These are phyloP conservation scores for Mytilinidion resinicola DNA, from an alignment of 495 filamentous ascomycete species.

Conservation along the genomic window DNA sequence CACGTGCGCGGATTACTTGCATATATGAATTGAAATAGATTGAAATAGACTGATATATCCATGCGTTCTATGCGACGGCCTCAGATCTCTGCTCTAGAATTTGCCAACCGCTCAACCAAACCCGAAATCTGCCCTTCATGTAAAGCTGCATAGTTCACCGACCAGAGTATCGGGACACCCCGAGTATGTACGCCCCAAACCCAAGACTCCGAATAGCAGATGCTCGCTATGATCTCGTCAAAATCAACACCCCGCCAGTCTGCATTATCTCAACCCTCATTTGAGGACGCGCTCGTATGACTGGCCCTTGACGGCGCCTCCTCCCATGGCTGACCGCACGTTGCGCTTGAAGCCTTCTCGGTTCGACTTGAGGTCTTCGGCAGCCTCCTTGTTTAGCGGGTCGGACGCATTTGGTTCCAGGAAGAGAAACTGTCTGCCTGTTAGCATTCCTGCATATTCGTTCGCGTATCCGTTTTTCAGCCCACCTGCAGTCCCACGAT, in stretches of 20 bases:
- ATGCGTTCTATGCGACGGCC: not conserved
- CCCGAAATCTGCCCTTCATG: not conserved
- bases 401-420: constrained; percentile 95
- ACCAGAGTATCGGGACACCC: not conserved
- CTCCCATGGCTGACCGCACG: constrained; percentile 73
- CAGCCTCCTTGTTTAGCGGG: constrained; percentile 96
- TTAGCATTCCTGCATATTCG: constrained; percentile 2
- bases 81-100: not conserved
- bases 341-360: constrained; percentile 87
- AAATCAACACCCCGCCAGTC: not conserved
- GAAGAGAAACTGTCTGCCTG: constrained; percentile 70
- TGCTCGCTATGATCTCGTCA: not conserved
- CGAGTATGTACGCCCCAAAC: not conserved
- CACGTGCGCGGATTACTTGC: no score
- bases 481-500: constrained; percentile 85
- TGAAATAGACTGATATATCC: no score
- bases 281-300: constrained; percentile 70
- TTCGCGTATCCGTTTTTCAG: not conserved
- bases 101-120: not conserved
- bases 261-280: constrained; percentile 8
- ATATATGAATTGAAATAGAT: no score
- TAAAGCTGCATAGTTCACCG: no score
- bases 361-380: constrained; percentile 79
- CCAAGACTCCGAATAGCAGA: not conserved
- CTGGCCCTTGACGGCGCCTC: constrained; percentile 66